Base-by-base conservation (phyloP, 108 stramenopile species). In the Skeletonema grethae region DNA sequence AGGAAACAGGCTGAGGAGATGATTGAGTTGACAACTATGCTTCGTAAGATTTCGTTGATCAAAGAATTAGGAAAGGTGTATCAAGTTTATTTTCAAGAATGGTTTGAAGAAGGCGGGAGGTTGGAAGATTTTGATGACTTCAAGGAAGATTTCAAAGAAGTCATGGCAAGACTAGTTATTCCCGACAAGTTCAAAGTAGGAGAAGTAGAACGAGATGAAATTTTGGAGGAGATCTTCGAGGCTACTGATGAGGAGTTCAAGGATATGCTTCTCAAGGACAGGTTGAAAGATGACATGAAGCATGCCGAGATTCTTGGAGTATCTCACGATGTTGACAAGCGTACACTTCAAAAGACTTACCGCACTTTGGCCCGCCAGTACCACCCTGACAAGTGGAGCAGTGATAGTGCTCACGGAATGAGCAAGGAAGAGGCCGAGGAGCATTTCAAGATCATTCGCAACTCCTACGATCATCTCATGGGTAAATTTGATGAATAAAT, bases 401-500 rank as follows among this genome's bases (percentile, higher is more conserved):
- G 12, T 20, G 10, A 39, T 7, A 70, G 39, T 53, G 64, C n/a
- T 12, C 29, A 71, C 13, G 63, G 41, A 20, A 63, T 63, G 31
- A 71, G 67, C 22, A 77, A 70, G 64, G 70, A 65, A 9, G 70
- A 77, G 13, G 76, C 76, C 5, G 69, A 63, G 10, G 70, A 77
- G 36, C 59, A 77, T 15, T 70, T 77, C 69, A 70, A 77, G 61
- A 58, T 2, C 7, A 28, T 72, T 43, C 38, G 18, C 13, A 77
- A 64, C 30, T 69, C 76, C 16, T 71, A 77, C 16, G 50, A 53
- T n/a, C 50, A 53, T 16, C 50, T 53, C 50, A 53, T 53, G 50
- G 22, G 22, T 24, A 61, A 61, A 9, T 56, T 55, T 46, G 50
- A 55, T 46, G 53, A 55, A 18, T 61, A 57, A 39, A 61, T 11